Evolutionary conservation across 2,329 filamentous ascomycete species (phyloP).

Genomic region (Onygenales sp.): DNA sequence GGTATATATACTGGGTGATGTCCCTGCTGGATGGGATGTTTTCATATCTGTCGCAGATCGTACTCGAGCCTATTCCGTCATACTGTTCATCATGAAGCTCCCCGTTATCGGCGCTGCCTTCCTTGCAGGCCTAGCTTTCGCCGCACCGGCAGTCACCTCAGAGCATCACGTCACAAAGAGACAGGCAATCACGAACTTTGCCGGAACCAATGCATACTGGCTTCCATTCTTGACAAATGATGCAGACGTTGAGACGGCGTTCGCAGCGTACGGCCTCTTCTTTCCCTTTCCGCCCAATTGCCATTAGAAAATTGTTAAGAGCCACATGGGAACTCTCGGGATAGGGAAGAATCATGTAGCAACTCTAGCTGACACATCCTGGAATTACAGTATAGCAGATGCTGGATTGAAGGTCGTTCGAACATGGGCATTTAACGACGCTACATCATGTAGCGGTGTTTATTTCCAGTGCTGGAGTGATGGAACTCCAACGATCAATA

Average conservation of each 20-base stretch:
- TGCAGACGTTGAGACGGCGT: conserved; percentile 37
- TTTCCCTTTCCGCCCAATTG: background rate
- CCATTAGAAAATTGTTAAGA: background rate
- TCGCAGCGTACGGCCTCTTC: conserved; percentile 18
- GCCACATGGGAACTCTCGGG: too few species aligned
- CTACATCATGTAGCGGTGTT: conserved; percentile 34
- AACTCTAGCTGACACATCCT: background rate
- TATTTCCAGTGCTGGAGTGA: conserved; percentile 34
- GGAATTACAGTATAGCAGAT: conserved; percentile 14
- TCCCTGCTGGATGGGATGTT: too few species aligned
- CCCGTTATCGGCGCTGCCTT: background rate
- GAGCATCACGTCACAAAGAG: background rate
- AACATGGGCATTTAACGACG: conserved; percentile 47
- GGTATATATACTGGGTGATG: too few species aligned
- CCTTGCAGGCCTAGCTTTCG: background rate
- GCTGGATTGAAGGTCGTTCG: conserved; percentile 43
- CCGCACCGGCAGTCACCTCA: background rate
- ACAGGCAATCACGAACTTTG: conserved; percentile 19
- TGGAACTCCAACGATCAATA: conserved; percentile 48
- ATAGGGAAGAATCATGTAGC: too few species aligned
- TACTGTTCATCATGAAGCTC: background rate
- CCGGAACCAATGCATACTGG: conserved; percentile 46
- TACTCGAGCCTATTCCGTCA: background rate
- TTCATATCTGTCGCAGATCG: too few species aligned
- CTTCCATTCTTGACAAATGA: conserved; percentile 41